Evolutionary conservation across 1,284 basidiomycete species (phyloP).

Genomic region (Microstroma glucosiphilum): DNA sequence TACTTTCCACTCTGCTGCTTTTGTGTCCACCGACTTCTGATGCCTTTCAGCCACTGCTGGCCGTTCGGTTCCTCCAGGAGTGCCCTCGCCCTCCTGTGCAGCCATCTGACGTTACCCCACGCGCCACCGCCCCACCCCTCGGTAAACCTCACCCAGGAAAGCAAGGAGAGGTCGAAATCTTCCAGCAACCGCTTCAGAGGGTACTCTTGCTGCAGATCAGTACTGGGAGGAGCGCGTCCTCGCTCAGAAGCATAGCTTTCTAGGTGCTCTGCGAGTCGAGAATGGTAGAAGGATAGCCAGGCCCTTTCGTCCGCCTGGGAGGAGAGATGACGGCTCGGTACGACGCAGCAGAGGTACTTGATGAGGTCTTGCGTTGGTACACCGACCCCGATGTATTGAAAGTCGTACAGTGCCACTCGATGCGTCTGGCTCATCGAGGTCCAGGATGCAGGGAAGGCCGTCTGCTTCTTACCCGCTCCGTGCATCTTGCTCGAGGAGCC

Average conservation of each 20-base stretch:
- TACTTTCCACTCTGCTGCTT: no score
- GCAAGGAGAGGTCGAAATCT: slow-evolving; percentile 28
- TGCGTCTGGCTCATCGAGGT: not conserved
- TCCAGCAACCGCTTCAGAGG: slow-evolving; percentile 13
- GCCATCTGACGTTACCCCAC: no score
- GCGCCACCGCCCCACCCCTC: slow-evolving; percentile 21
- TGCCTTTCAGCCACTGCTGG: no score
- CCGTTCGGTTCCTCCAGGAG: no score
- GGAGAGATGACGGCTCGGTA: not conserved
- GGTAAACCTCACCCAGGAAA: slow-evolving; percentile 27
- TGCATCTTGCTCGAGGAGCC: no score
- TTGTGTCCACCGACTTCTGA: no score
- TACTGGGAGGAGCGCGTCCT: not conserved
- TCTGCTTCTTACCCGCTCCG: no score
- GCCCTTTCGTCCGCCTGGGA: slow-evolving; percentile 9
- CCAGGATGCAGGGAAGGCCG: not conserved
- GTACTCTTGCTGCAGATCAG: slow-evolving; percentile 11
- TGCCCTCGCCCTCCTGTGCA: no score
- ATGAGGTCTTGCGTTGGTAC: slow-evolving; percentile 27
- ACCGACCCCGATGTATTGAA: slow-evolving; percentile 31
- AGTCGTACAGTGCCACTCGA: slow-evolving; percentile 29
- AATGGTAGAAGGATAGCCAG: slow-evolving; percentile 19
- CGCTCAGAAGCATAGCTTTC: not conserved
- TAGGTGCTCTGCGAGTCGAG: slow-evolving; percentile 1
- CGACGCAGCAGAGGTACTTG: slow-evolving; percentile 27